Evolutionary conservation across 1,284 basidiomycete genomes (phyloP).

Genomic region (Melampsora occidentalis): DNA sequence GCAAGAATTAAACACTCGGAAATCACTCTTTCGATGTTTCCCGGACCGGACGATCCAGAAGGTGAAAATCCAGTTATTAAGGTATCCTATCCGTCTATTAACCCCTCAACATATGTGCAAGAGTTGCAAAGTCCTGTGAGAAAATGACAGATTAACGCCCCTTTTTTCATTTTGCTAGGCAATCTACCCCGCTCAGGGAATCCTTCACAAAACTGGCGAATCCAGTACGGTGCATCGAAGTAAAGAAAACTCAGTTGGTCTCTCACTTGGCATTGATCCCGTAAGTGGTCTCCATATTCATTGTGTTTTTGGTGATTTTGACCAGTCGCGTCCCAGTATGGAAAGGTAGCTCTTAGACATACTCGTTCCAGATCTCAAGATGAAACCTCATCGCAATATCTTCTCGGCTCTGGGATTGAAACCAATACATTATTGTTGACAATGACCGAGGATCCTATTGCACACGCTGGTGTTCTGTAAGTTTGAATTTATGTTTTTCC

Average conservation of each 20-base stretch:
- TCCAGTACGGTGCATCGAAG: constrained; percentile 27
- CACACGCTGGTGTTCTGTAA: constrained; percentile 40
- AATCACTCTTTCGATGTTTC: constrained; percentile 34
- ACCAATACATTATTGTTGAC: constrained; percentile 43
- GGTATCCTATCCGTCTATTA: not conserved
- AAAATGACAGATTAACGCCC: too few relatives aligned
- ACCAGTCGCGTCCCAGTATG: constrained; percentile 27
- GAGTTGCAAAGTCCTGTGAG: not conserved
- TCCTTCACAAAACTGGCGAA: constrained; percentile 42
- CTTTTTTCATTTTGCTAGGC: constrained; percentile 17
- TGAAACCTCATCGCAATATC: constrained; percentile 26
- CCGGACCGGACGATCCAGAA: constrained; percentile 5
- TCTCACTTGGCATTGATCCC: constrained; percentile 42
- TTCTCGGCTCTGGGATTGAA: constrained; percentile 44
- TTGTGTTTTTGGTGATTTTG: not conserved
- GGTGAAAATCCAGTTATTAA: constrained; percentile 38
- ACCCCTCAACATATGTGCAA: not conserved
- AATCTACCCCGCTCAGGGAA: constrained; percentile 42
- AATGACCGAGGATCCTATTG: constrained; percentile 35
- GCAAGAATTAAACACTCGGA: constrained; percentile 44
- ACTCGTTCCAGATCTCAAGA: constrained; percentile 41
- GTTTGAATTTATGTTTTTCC: not conserved
- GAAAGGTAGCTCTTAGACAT: constrained; percentile 29
- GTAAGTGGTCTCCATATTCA: constrained; percentile 23
- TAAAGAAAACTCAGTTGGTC: constrained; percentile 40